Evolutionary conservation across 192 early-diverging fungal species (phyloP).

Genomic region (Backusella westeae): DNA sequence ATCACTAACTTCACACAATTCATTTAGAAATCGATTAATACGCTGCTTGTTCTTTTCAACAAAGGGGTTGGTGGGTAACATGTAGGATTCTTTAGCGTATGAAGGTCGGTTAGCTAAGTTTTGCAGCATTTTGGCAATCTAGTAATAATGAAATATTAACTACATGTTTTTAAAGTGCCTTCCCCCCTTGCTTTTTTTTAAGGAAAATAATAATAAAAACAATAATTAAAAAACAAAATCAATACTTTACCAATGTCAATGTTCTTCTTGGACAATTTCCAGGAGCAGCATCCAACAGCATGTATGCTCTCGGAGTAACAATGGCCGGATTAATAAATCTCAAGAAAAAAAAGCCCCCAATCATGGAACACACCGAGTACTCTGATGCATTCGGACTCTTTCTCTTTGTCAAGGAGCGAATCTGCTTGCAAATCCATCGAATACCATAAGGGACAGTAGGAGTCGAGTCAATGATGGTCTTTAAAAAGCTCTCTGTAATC

Average conservation of each 20-base stretch:
- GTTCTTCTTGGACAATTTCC: conserved; percentile 79
- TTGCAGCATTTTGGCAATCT: conserved; percentile 92
- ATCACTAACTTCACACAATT: conserved; percentile 92
- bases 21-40: conserved; percentile 86
- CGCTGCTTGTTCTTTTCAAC: conserved; percentile 83
- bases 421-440: conserved; percentile 98
- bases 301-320: conserved; percentile 94
- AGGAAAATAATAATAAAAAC: background rate
- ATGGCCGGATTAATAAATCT: conserved; percentile 98
- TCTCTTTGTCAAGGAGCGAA: conserved; percentile 86
- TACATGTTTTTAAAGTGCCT: too few relatives aligned
- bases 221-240: background rate
- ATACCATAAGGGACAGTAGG: conserved; percentile 94
- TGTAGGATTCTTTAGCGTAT: conserved; percentile 89
- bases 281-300: conserved; percentile 83
- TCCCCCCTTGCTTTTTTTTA: background rate
- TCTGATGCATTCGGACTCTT: conserved; percentile 91
- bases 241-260: conserved; percentile 69
- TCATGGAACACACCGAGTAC: conserved; percentile 86
- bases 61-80: conserved; percentile 88
- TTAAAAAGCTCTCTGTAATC: conserved; percentile 81
- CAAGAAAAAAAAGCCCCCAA: conserved; percentile 97
- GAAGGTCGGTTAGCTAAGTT: conserved; percentile 94
- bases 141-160: background rate
- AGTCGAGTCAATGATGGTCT: conserved; percentile 79